Evolutionary conservation across 129 eudicot species (phyloP).

Genomic region (Scalesia atractyloides): DNA sequence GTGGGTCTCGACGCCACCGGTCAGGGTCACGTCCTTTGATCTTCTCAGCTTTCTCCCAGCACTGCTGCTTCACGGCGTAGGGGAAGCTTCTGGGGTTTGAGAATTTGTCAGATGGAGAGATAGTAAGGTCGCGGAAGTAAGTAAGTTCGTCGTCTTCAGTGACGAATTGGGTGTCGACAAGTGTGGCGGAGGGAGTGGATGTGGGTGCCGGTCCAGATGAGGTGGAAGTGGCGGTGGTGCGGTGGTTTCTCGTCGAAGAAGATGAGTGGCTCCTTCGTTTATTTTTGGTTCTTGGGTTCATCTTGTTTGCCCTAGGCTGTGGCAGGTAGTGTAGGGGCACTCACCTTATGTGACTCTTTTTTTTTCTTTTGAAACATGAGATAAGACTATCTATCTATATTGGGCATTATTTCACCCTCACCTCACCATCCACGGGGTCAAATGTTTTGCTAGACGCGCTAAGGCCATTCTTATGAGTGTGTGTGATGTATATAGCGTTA

Average conservation of each 20-base stretch:
- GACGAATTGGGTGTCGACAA: constrained; percentile 44
- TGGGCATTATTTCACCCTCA: no score
- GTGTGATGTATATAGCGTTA: no score
- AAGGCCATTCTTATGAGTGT: no score
- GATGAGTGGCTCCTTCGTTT: constrained; percentile 33
- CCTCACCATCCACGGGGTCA: no score
- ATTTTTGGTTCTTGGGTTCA: constrained; percentile 34
- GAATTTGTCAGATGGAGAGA: constrained; percentile 40
- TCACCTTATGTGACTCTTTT: no score
- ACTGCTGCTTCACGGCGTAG: constrained; percentile 75
- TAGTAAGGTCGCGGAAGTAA: constrained; percentile 42
- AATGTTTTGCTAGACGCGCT: no score
- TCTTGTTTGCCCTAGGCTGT: constrained; percentile 34
- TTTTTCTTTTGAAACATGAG: no score
- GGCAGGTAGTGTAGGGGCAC: background rate
- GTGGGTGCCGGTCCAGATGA: background rate
- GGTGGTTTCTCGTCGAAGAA: constrained; percentile 45
- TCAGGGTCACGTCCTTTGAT: constrained; percentile 90
- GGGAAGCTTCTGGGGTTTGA: constrained; percentile 86
- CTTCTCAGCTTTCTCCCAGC: constrained; percentile 96
- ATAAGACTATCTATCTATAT: no score
- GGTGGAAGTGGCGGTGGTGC: constrained; percentile 25
- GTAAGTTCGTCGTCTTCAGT: constrained; percentile 51
- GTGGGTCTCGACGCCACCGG: constrained; percentile 84
- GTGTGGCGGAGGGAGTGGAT: constrained; percentile 41